Conservation (phyloP, 768 basidiomycete genomes). For the Leccinum disarticulatum region DNA sequence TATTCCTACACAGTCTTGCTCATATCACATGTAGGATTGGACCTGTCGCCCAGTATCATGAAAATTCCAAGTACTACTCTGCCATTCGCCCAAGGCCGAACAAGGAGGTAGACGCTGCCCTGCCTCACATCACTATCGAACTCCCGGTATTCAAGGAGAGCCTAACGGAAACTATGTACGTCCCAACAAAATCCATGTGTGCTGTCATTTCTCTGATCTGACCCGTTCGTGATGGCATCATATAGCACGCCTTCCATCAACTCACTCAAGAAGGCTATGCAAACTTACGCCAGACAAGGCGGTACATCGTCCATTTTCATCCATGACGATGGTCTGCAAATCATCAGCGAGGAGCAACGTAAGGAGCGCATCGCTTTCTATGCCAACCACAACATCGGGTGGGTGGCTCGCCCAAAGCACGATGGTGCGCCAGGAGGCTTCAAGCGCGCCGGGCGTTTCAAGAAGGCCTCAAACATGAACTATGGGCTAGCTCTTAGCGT, state of each 20-base stretch:
- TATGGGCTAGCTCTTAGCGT: slow-evolving; percentile 55
- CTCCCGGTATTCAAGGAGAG: slow-evolving; percentile 89
- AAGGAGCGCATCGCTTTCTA: slow-evolving; percentile 52
- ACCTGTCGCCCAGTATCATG: slow-evolving; percentile 81
- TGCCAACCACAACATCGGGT: slow-evolving; percentile 56
- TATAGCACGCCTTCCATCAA: slow-evolving; percentile 68
- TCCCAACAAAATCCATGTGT: background rate
- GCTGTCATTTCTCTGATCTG: background rate
- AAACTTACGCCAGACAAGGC: slow-evolving; percentile 66
- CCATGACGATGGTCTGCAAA: slow-evolving; percentile 62
- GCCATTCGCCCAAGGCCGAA: slow-evolving; percentile 61
- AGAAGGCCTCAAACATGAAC: slow-evolving; percentile 94
- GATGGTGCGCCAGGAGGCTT: slow-evolving; percentile 24
- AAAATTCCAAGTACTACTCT: slow-evolving; percentile 84
- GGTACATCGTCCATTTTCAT: slow-evolving; percentile 57
- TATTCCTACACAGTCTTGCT: slow-evolving; percentile 1
- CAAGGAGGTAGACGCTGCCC: slow-evolving; percentile 55
- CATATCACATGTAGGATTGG: slow-evolving; percentile 51
- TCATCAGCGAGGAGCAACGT: slow-evolving; percentile 46
- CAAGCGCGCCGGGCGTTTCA: slow-evolving; percentile 73
- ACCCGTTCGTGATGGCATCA: background rate
- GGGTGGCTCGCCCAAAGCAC: slow-evolving; percentile 59
- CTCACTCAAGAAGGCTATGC: slow-evolving; percentile 64
- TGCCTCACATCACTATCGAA: slow-evolving; percentile 79
- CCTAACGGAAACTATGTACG: slow-evolving; percentile 77